These are phyloP conservation scores for Aspergillus glaucus DNA, from an alignment of 2,329 filamentous ascomycete genomes.

Conservation along the genomic window DNA sequence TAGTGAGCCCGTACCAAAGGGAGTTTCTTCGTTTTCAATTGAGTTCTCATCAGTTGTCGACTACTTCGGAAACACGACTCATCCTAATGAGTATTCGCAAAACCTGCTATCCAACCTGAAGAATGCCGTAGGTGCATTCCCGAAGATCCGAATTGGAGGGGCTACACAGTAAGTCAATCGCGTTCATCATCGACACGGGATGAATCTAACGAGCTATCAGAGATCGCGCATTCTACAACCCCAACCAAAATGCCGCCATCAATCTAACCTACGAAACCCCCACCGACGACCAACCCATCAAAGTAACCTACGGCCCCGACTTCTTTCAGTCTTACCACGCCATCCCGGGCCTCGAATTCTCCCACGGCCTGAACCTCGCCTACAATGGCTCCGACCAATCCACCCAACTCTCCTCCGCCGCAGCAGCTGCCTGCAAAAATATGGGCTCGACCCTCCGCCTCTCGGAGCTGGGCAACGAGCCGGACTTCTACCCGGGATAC, in stretches of 20 bases:
- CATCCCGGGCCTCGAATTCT: constrained; percentile 4
- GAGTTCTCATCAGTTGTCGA: constrained; percentile 11
- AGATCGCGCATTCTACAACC: constrained; percentile 6
- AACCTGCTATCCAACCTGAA: constrained; percentile 9
- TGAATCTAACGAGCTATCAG: not conserved
- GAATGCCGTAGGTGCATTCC: constrained; percentile 4
- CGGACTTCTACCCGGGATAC: constrained; percentile 2
- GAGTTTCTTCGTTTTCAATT: constrained; percentile 10
- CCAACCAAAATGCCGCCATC: constrained; percentile 6
- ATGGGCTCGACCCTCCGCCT: constrained; percentile 7
- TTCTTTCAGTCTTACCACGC: constrained; percentile 10
- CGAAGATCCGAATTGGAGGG: constrained; percentile 7
- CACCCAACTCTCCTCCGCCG: constrained; percentile 2
- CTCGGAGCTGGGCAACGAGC: constrained; percentile 12
- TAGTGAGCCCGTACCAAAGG: constrained; percentile 6
- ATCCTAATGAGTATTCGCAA: constrained; percentile 8
- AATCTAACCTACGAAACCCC: constrained; percentile 1
- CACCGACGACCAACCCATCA: constrained; percentile 7
- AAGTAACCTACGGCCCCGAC: constrained; percentile 8
- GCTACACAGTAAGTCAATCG: constrained; percentile 5
- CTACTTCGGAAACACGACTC: constrained; percentile 10
- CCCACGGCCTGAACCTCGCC: constrained; percentile 8
- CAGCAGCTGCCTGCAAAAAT: constrained; percentile 3
- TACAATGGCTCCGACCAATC: constrained; percentile 5
- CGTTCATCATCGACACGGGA: not conserved